Evolutionary conservation across 495 filamentous ascomycete genomes (phyloP).

Genomic region (Trichoderma virens): DNA sequence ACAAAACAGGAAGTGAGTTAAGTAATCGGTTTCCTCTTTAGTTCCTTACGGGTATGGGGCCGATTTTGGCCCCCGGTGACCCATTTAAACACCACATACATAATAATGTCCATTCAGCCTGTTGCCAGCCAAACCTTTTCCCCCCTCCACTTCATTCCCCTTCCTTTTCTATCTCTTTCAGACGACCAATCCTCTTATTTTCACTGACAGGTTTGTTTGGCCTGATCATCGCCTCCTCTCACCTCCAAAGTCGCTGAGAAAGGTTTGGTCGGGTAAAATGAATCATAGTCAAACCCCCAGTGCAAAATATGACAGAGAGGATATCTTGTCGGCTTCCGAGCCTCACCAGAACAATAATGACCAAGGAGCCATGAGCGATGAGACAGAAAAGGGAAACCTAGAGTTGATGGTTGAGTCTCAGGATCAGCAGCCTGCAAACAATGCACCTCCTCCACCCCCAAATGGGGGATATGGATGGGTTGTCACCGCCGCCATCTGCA

Average conservation of each 20-base stretch:
- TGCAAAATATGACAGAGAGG: background rate
- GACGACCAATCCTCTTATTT: background rate
- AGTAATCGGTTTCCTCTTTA: background rate
- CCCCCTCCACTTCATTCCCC: background rate
- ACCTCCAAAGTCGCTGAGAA: background rate
- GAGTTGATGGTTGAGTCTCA: background rate
- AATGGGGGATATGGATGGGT: slow-evolving; percentile 59
- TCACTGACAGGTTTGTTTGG: background rate
- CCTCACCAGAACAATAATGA: background rate
- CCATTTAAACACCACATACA: background rate
- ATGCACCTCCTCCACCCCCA: slow-evolving; percentile 27
- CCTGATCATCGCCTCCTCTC: background rate
- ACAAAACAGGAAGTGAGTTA: background rate
- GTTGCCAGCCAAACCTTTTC: background rate
- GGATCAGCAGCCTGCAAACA: background rate
- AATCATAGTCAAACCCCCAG: background rate
- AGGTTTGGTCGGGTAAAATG: background rate
- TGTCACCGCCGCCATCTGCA: slow-evolving; percentile 38
- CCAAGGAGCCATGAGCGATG: background rate
- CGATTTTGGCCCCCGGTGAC: background rate
- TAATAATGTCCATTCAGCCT: background rate
- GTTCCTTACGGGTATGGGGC: background rate
- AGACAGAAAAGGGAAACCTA: background rate
- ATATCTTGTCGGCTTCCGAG: background rate
- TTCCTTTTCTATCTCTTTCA: background rate